Conservation (phyloP, 495 filamentous ascomycete species). For the Xylaria telfairii region DNA sequence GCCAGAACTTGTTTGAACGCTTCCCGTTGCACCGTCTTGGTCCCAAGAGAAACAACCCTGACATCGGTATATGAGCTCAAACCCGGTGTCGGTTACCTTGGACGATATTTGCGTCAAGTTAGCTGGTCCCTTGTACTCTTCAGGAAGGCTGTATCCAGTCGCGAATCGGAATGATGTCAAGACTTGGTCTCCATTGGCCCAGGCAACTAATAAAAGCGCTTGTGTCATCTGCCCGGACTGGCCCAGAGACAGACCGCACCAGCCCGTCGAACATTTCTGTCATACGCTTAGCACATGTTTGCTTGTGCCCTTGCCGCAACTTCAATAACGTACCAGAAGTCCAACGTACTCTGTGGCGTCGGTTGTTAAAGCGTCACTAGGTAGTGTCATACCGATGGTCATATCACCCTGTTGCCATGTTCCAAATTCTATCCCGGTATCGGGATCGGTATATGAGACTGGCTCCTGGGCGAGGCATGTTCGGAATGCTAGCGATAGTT, state of each 20-base stretch:
- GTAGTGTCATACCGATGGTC: constrained; percentile 64
- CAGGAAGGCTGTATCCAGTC: constrained; percentile 62
- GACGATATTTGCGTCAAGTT: constrained; percentile 63
- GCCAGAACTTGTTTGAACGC: constrained; percentile 44
- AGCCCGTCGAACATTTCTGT: constrained; percentile 52
- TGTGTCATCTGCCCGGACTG: constrained; percentile 63
- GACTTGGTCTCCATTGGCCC: constrained; percentile 56
- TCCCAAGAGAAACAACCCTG: constrained; percentile 67
- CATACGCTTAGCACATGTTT: constrained; percentile 1
- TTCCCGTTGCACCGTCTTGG: constrained; percentile 52
- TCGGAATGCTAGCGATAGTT: constrained; percentile 31
- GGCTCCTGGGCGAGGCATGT: constrained; percentile 36
- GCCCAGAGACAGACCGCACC: constrained; percentile 63
- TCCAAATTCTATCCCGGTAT: constrained; percentile 51
- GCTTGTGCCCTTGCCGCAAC: not conserved
- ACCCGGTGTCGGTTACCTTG: constrained; percentile 57
- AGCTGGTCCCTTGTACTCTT: constrained; percentile 65
- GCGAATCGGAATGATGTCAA: constrained; percentile 65
- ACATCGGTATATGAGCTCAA: constrained; percentile 67
- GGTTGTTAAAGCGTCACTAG: constrained; percentile 53
- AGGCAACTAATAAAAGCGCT: constrained; percentile 64
- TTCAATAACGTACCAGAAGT: constrained; percentile 47
- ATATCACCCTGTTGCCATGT: constrained; percentile 46
- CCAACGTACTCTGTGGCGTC: constrained; percentile 67
- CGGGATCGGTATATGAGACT: constrained; percentile 46